These are phyloP conservation scores for Globomyces sp. DNA, from an alignment of 371 early-diverging fungal genomes.

Conservation along the genomic window DNA sequence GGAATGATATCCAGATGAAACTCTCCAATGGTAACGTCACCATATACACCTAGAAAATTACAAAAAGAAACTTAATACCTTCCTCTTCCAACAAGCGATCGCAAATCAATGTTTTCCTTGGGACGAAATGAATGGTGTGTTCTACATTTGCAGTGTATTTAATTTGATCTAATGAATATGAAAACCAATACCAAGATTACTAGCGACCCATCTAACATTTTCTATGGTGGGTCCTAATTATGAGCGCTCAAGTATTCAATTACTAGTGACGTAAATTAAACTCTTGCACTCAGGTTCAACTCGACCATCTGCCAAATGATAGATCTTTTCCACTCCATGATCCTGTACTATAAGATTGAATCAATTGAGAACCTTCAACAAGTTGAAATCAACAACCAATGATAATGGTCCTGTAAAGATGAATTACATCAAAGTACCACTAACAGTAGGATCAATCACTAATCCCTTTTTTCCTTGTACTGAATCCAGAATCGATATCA, in stretches of 20 bases:
- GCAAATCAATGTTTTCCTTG: conserved; percentile 81
- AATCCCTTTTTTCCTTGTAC: conserved; percentile 87
- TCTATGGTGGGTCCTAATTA: conserved; percentile 55
- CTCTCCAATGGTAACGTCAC: conserved; percentile 79
- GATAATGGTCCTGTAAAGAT: conserved; percentile 65
- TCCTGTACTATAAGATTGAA: conserved; percentile 54
- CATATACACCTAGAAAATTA: conserved; percentile 55
- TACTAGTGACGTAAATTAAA: conserved; percentile 77
- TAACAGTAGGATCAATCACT: conserved; percentile 80
- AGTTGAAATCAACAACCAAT: conserved; percentile 67
- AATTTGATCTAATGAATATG: conserved; percentile 12
- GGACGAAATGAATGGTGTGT: conserved; percentile 76
- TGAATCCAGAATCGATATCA: conserved; percentile 31
- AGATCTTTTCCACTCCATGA: conserved; percentile 92
- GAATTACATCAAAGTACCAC: conserved; percentile 80
- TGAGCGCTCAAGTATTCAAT: too few species aligned
- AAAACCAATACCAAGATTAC: conserved; percentile 37
- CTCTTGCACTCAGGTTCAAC: conserved; percentile 60
- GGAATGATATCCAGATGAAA: conserved; percentile 88
- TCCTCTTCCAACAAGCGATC: conserved; percentile 86
- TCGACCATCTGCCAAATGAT: conserved; percentile 55
- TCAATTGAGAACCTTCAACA: not conserved
- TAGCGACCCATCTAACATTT: conserved; percentile 81
- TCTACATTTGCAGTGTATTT: conserved; percentile 13
- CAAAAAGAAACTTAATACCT: conserved; percentile 38